These are phyloP conservation scores for Hortaea werneckii DNA, from an alignment of 2,329 filamentous ascomycete species.

Conservation along the genomic window DNA sequence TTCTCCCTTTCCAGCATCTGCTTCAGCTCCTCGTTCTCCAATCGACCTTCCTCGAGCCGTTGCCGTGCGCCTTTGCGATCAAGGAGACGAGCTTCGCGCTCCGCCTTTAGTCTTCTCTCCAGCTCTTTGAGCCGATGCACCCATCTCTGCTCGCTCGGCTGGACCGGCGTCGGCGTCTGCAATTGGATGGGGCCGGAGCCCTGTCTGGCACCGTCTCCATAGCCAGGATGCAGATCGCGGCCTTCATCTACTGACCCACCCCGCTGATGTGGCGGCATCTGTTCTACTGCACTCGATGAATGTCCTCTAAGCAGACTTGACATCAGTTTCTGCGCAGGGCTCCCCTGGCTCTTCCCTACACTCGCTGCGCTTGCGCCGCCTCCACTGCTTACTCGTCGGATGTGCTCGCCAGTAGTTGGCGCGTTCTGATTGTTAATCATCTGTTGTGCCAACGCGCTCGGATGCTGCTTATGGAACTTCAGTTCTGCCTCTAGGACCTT, in stretches of 20 bases:
- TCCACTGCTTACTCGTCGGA: constrained; percentile 10
- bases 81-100: constrained; percentile 73
- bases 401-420: constrained; percentile 9
- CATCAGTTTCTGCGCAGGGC: constrained; percentile 34
- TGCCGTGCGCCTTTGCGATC: constrained; percentile 77
- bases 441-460: constrained; percentile 23
- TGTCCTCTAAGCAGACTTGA: constrained; percentile 46
- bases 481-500: constrained; percentile 51
- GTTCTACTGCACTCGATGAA: constrained; percentile 42
- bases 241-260: constrained; percentile 16
- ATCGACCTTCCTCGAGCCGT: constrained; percentile 64
- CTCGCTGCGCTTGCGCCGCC: constrained; percentile 1
- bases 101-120: constrained; percentile 78
- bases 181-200: constrained; percentile 36
- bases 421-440: constrained; percentile 20
- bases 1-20: constrained; percentile 53
- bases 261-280: constrained; percentile 11
- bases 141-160: constrained; percentile 62
- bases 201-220: background rate
- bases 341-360: constrained; percentile 5
- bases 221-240: background rate
- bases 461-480: constrained; percentile 49
- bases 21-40: constrained; percentile 61
- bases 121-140: constrained; percentile 76
- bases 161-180: constrained; percentile 23